Evolutionary conservation across 805 yeast species (phyloP), one percentile per base, ranked within the genome.

Genomic region (Saccharomycopsis sp.): DNA sequence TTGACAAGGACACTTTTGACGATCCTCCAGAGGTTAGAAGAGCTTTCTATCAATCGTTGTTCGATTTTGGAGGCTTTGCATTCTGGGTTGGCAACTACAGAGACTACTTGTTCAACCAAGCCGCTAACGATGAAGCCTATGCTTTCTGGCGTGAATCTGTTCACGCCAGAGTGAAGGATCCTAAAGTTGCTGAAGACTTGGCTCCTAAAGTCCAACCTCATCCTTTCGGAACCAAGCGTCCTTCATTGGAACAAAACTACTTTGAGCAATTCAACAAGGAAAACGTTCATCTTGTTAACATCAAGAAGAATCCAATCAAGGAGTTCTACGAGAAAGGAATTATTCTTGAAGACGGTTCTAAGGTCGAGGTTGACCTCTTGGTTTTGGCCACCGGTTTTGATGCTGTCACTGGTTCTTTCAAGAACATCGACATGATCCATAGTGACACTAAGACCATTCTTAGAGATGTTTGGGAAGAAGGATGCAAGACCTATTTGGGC

Each of bases 351-450:
- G 64, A 63, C 20, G 63, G 63, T 25, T 35, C 44, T 14, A 58
- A 56, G 14, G 55, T 54, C 44, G 64, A 64, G 22, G 34, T 64
- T 47, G 65, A 64, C 56, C 20, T 64, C n/a, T 55, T 64, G 47
- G 41, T 64, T 20, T 62, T 62, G 44, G 67, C 66, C 9, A 64
- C 66, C 8, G 67, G 67, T 12, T 62, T 64, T 56, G 64, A 63
- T 47, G 64, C 69, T 17, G 61, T 66, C 51, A 68, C 69, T 49
- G 72, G 72, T 14, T 60, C 65, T 17, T 62, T 65, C 38, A 66
- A 61, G 42, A 61, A 59, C 52, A 60, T 67, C 29, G 63, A 63
- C 19, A 52, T 68, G 20, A 44, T 50, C 12, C 65, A 67, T 29
- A 34, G 52, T 5, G 50, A 58, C 52, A 47, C 57, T 50, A 65